Evolutionary conservation across 352 stramenopile genomes (phyloP), one percentile per base, ranked within the genome.

Genomic region (Phytophthora sansomeana): DNA sequence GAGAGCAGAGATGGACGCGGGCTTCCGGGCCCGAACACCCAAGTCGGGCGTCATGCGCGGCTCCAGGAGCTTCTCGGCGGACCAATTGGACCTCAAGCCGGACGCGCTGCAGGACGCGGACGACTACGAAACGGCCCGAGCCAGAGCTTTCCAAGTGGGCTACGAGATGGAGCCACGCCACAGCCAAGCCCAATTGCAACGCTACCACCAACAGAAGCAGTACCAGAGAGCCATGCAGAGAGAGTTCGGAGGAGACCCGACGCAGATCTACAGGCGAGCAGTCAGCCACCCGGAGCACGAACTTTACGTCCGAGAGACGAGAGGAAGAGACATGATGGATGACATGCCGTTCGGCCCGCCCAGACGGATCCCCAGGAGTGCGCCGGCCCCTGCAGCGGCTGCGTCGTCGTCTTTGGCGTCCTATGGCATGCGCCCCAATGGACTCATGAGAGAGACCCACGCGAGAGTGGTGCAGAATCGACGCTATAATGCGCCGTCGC

Each of bases 161-260:
- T 59, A 77, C 33, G 67, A 80, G 8, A 47, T 75, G n/a, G 63
- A 84, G 17, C 66, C 63, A 3, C 63, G 77, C 7, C 74, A 81
- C 28, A 72, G 38, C 28, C 75, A 80, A 19, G 53, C 50, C 0
- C 69, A 81, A 33, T 56, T 82, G 48, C 75, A 78, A 9, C 75
- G 70, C 24, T 83, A 79, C 63, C 46, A 67, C 9, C 72, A 83
- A 24, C 74, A 81, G 16, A 59, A 61, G 24, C 78, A 81, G 21
- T 74, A 87, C 16, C 65, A 69, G 30, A 63, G 62, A 35, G 32
- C 43, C 16, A 55, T 61, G 26, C 64, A 71, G 36, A 66, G 59
- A 19, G 58, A 73, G 35, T 72, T 75, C 30, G 48, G 36, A 17
- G 43, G 9, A 10, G 62, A 71, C 1, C 49, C 53, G 5, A 67